A percentile compares a stretch with the other conserved stretches of the same genome.
These are phyloP conservation scores for Gossypium schwendimanii DNA, from an alignment of 441 rosid genomes.

Conservation along the genomic window DNA sequence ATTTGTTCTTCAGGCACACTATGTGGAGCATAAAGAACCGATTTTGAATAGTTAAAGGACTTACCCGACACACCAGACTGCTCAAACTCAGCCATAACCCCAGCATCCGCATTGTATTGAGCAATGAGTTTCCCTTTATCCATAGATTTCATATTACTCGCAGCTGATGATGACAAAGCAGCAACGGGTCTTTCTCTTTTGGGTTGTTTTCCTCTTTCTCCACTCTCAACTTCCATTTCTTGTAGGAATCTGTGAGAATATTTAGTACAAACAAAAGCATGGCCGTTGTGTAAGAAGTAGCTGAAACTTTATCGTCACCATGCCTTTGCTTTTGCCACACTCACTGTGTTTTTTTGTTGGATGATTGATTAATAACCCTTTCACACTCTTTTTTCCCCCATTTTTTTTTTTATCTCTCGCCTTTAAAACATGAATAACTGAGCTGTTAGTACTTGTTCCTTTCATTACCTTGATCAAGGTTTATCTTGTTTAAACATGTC, in stretches of 20 bases:
- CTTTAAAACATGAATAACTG: neutral
- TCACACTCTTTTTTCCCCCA: slow-evolving; percentile 11
- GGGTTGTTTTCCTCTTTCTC: slow-evolving; percentile 11
- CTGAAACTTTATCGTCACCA: slow-evolving; percentile 19
- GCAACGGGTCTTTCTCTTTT: slow-evolving; percentile 4
- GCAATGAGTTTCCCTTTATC: slow-evolving; percentile 36
- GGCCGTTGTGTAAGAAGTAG: neutral
- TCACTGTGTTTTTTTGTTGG: slow-evolving; percentile 11
- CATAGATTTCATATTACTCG: slow-evolving; percentile 44
- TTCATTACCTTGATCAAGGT: neutral
- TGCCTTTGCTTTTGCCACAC: slow-evolving; percentile 13
- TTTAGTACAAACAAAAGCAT: neutral
- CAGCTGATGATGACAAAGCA: slow-evolving; percentile 33
- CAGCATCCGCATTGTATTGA: slow-evolving; percentile 68
- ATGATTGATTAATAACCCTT: slow-evolving; percentile 17
- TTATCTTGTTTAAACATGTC: slow-evolving; percentile 1
- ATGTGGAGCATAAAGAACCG: slow-evolving; percentile 45
- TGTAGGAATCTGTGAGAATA: neutral
- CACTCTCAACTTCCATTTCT: slow-evolving; percentile 11
- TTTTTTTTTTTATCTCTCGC: neutral
- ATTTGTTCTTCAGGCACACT: slow-evolving; percentile 58
- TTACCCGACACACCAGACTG: slow-evolving; percentile 54
- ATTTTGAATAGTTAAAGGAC: slow-evolving; percentile 63
- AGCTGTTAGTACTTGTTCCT: neutral
- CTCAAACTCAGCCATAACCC: slow-evolving; percentile 62